phyloP scores from a whole-genome alignment of 2,329 filamentous ascomycete genomes.

The Cladosporium sp. region DNA sequence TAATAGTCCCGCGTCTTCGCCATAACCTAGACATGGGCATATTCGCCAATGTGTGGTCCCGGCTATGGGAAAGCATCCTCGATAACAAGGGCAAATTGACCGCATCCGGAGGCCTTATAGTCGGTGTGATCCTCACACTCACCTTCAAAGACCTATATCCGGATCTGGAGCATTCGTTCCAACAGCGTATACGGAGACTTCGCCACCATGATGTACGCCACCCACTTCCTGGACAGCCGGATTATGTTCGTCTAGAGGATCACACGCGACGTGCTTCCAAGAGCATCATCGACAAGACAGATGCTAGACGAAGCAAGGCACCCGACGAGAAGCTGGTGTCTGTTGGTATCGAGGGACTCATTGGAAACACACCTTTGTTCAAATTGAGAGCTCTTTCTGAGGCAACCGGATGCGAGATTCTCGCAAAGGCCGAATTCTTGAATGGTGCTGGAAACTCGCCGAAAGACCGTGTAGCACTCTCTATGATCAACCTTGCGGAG shows the following conservation, averaged over 20 bases:
- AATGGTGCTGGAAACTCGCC: conserved; percentile 93
- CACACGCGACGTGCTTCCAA: conserved; percentile 26
- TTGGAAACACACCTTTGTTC: conserved; percentile 89
- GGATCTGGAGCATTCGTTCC: conserved; percentile 67
- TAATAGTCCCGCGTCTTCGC: neutral
- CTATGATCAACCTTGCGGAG: conserved; percentile 83
- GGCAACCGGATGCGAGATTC: conserved; percentile 82
- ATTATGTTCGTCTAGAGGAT: conserved; percentile 41
- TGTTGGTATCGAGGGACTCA: conserved; percentile 84
- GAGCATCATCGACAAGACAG: conserved; percentile 12
- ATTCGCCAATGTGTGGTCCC: conserved; percentile 29
- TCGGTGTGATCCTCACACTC: conserved; percentile 73
- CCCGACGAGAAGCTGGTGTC: conserved; percentile 50
- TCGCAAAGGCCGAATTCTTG: conserved; percentile 93
- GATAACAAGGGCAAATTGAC: conserved; percentile 38
- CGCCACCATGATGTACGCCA: conserved; percentile 28
- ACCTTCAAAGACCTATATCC: conserved; percentile 79
- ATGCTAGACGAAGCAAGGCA: conserved; percentile 22
- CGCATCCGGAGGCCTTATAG: conserved; percentile 57
- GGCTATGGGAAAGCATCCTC: conserved; percentile 33
- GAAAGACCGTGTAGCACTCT: conserved; percentile 91
- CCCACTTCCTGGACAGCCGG: conserved; percentile 30
- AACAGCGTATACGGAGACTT: conserved; percentile 40
- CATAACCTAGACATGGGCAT: conserved; percentile 22
- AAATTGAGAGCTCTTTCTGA: conserved; percentile 81